These are phyloP conservation scores for Paxillus ammoniavirescens DNA, from an alignment of 768 basidiomycete genomes.

Conservation along the genomic window DNA sequence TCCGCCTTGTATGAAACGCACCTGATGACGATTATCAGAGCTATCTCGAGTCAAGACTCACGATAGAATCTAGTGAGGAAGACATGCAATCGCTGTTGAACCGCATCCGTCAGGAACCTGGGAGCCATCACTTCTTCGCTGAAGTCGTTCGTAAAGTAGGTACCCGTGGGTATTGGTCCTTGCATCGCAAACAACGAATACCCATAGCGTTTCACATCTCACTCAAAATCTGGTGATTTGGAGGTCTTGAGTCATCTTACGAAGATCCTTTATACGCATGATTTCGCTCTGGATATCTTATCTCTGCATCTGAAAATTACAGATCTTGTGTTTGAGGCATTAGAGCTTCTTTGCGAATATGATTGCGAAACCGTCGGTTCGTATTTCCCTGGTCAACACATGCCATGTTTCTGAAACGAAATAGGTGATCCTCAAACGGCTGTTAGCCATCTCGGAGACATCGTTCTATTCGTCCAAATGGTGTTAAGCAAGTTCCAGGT, in stretches of 20 bases:
- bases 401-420: neutral
- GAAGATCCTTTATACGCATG: slow-evolving; percentile 58
- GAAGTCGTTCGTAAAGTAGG: slow-evolving; percentile 56
- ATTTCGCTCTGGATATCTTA: slow-evolving; percentile 63
- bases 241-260: slow-evolving; percentile 72
- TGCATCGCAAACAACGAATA: neutral
- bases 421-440: slow-evolving; percentile 84
- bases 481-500: slow-evolving; percentile 66
- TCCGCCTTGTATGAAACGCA: neutral
- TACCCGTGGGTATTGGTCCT: neutral
- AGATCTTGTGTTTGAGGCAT: slow-evolving; percentile 60
- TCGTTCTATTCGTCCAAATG: slow-evolving; percentile 74
- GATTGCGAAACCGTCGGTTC: slow-evolving; percentile 80
- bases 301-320: slow-evolving; percentile 65
- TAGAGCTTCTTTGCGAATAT: slow-evolving; percentile 65
- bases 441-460: slow-evolving; percentile 71
- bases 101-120: slow-evolving; percentile 53
- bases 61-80: slow-evolving; percentile 44
- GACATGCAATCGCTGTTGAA: slow-evolving; percentile 35
- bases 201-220: slow-evolving; percentile 56
- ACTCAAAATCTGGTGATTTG: slow-evolving; percentile 54
- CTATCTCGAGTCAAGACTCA: slow-evolving; percentile 59
- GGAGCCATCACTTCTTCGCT: slow-evolving; percentile 58
- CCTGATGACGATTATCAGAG: slow-evolving; percentile 13
- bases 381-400: slow-evolving; percentile 23